Evolutionary conservation across 345 rosid genomes (phyloP).

Genomic region (Combretum micranthum): DNA sequence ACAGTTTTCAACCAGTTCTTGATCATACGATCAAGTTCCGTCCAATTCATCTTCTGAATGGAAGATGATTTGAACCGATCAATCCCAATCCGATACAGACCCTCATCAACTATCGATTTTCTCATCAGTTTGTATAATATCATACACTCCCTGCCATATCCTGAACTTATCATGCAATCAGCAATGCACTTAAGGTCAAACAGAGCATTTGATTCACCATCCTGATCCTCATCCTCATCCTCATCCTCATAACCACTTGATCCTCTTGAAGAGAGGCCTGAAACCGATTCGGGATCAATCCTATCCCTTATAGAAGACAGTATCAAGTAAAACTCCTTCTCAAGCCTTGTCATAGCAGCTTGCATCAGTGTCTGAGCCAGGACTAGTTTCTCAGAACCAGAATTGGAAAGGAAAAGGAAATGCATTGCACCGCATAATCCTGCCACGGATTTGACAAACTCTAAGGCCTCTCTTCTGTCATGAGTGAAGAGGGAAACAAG

Average conservation of each 20-base stretch:
- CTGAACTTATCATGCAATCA: slow-evolving; percentile 65
- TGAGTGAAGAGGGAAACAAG: slow-evolving; percentile 29
- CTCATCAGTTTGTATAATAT: slow-evolving; percentile 45
- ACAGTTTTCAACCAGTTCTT: slow-evolving; percentile 63
- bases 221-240: slow-evolving; percentile 24
- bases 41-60: slow-evolving; percentile 50
- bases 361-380: slow-evolving; percentile 59
- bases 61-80: slow-evolving; percentile 35
- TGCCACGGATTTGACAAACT: slow-evolving; percentile 35
- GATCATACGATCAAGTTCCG: slow-evolving; percentile 40
- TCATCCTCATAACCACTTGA: slow-evolving; percentile 28
- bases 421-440: slow-evolving; percentile 54
- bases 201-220: slow-evolving; percentile 35
- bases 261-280: slow-evolving; percentile 35
- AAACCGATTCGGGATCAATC: slow-evolving; percentile 49
- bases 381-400: slow-evolving; percentile 43
- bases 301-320: slow-evolving; percentile 30
- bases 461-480: slow-evolving; percentile 41
- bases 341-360: slow-evolving; percentile 60
- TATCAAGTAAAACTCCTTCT: slow-evolving; percentile 46
- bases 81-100: slow-evolving; percentile 51
- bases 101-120: slow-evolving; percentile 62
- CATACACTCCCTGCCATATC: slow-evolving; percentile 71
- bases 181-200: slow-evolving; percentile 60
- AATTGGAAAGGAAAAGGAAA: slow-evolving; percentile 30